phyloP scores from a whole-genome alignment of 768 basidiomycete genomes.

The Naganishia randhawae region DNA sequence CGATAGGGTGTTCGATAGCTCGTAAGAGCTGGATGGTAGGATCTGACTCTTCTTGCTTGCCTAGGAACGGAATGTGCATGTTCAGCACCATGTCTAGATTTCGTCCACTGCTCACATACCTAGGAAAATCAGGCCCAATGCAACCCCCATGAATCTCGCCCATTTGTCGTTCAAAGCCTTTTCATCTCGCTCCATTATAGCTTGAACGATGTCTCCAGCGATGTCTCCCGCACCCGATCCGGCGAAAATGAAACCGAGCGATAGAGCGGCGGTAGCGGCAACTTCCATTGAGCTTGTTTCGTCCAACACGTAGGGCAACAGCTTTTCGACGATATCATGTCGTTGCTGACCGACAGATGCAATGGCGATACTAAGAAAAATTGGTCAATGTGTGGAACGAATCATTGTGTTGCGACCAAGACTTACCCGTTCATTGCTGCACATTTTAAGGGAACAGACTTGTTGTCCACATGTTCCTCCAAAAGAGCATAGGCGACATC shows the following conservation, averaged over 20 bases:
- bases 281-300: constrained; percentile 83
- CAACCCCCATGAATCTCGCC: constrained; percentile 84
- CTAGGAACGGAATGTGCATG: constrained; percentile 53
- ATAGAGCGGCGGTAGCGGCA: constrained; percentile 74
- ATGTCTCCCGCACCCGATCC: constrained; percentile 93
- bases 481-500: constrained; percentile 89
- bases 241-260: constrained; percentile 91
- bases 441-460: constrained; percentile 74
- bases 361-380: constrained; percentile 64
- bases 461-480: constrained; percentile 82
- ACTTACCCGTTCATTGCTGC: constrained; percentile 73
- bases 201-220: constrained; percentile 80
- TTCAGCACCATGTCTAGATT: neutral
- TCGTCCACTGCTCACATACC: constrained; percentile 56
- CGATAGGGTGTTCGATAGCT: constrained; percentile 86
- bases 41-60: constrained; percentile 86
- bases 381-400: neutral
- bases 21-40: constrained; percentile 89
- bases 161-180: constrained; percentile 84
- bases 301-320: constrained; percentile 80
- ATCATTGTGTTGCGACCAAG: too few species aligned
- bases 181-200: constrained; percentile 62
- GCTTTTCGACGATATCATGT: constrained; percentile 69
- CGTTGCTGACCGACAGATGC: constrained; percentile 93
- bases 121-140: constrained; percentile 82